phyloP scores from a whole-genome alignment of 2,329 filamentous ascomycete species.

The Fusarium stilboides region DNA sequence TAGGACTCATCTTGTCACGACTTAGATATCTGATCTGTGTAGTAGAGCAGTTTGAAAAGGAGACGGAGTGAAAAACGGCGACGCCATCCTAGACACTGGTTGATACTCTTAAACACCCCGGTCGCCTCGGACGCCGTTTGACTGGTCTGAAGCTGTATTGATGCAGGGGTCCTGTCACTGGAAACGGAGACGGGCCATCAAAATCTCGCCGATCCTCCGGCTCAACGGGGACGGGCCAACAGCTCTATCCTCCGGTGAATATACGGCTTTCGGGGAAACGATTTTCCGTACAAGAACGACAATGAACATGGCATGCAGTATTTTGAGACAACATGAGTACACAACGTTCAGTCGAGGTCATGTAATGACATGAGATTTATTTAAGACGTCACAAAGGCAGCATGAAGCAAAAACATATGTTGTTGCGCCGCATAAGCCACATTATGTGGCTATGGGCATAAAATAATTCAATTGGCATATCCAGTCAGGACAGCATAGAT shows the following conservation, averaged over 20 bases:
- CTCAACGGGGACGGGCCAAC: constrained; percentile 9
- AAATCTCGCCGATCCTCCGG: constrained; percentile 53
- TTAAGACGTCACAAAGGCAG: constrained; percentile 1
- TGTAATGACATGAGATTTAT: neutral
- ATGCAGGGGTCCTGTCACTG: constrained; percentile 31
- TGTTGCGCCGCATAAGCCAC: constrained; percentile 24
- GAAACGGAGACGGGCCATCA: constrained; percentile 47
- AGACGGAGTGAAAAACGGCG: constrained; percentile 40
- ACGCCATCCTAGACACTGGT: constrained; percentile 33
- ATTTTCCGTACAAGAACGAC: constrained; percentile 7
- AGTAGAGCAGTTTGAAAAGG: constrained; percentile 40
- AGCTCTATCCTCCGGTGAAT: neutral
- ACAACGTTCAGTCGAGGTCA: neutral
- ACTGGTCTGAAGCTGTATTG: constrained; percentile 32
- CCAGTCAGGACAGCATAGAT: constrained; percentile 30
- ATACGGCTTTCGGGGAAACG: constrained; percentile 3
- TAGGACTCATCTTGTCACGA: constrained; percentile 44
- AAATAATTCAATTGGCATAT: constrained; percentile 44
- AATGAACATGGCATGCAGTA: neutral
- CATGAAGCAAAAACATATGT: neutral
- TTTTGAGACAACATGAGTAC: neutral
- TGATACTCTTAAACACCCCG: constrained; percentile 26
- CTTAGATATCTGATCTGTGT: constrained; percentile 28
- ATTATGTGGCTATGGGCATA: constrained; percentile 17
- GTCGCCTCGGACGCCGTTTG: constrained; percentile 36